Evolutionary conservation across 73 alveolate genomes (phyloP).

Genomic region (Paramecium pentaurelia): DNA sequence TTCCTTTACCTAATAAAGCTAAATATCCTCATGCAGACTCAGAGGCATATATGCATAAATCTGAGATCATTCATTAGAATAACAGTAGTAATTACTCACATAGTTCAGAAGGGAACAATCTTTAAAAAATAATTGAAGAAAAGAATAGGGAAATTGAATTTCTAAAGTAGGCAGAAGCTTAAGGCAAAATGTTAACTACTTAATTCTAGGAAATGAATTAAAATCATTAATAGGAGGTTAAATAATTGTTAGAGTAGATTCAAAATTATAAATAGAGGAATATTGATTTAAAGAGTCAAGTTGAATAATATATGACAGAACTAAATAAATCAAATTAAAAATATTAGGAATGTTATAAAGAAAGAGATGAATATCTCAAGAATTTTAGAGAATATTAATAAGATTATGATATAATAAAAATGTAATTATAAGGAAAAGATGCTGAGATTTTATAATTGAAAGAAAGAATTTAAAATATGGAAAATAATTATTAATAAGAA

Average conservation of each 20-base stretch:
- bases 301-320: background rate
- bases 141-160: slow-evolving; percentile 15
- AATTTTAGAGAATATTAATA: background rate
- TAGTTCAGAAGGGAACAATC: background rate
- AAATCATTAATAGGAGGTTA: background rate
- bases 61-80: background rate
- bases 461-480: slow-evolving; percentile 14
- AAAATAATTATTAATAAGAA: background rate
- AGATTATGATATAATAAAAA: slow-evolving; percentile 5
- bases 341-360: background rate
- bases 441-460: background rate
- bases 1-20: background rate
- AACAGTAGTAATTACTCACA: background rate
- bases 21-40: background rate
- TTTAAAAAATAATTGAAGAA: background rate
- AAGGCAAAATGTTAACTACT: background rate
- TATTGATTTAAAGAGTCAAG: background rate
- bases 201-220: slow-evolving; percentile 13
- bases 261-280: background rate
- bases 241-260: background rate
- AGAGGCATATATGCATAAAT: background rate
- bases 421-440: background rate
- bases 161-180: background rate
- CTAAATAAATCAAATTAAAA: background rate
- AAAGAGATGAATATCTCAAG: background rate